A percentile compares a stretch with the other conserved stretches of the same genome.
These are phyloP conservation scores for Leishmania arabica DNA, from an alignment of 208 protist genomes.

Conservation along the genomic window DNA sequence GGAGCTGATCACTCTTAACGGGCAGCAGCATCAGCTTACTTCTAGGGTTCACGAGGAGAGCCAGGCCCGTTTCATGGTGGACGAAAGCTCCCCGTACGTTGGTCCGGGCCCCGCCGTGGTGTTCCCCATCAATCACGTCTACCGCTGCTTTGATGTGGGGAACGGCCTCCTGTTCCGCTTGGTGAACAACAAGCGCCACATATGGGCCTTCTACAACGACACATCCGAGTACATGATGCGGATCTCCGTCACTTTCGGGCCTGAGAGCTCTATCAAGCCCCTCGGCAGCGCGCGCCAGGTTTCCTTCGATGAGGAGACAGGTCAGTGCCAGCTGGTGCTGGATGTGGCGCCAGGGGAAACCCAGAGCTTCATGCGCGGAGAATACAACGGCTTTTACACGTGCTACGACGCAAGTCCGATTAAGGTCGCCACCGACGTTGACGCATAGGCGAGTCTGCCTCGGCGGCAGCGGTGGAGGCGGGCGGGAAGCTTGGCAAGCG, in stretches of 20 bases:
- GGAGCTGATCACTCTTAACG: not conserved
- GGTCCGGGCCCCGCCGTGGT: constrained; percentile 42
- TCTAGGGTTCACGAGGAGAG: constrained; percentile 12
- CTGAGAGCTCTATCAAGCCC: constrained; percentile 52
- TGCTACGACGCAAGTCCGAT: constrained; percentile 50
- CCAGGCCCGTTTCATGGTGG: constrained; percentile 19
- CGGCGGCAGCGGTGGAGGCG: not conserved
- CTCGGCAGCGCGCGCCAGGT: constrained; percentile 43
- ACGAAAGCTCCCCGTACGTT: constrained; percentile 16
- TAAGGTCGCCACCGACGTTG: not conserved
- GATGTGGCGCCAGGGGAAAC: constrained; percentile 58
- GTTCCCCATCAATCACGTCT: constrained; percentile 49
- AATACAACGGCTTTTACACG: constrained; percentile 70
- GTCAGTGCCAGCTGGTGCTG: constrained; percentile 47
- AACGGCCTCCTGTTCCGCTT: constrained; percentile 82
- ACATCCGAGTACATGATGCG: constrained; percentile 64
- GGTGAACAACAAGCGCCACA: constrained; percentile 49
- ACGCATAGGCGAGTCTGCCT: not conserved
- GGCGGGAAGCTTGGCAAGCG: not conserved
- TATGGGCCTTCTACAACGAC: constrained; percentile 88
- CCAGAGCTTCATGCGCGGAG: constrained; percentile 70
- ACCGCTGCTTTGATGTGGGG: constrained; percentile 67
- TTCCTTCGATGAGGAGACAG: constrained; percentile 43
- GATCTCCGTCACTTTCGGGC: constrained; percentile 60
- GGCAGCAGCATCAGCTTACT: not conserved